Conservation (phyloP, 2,329 filamentous ascomycete genomes). For the Byssothecium circinans region DNA sequence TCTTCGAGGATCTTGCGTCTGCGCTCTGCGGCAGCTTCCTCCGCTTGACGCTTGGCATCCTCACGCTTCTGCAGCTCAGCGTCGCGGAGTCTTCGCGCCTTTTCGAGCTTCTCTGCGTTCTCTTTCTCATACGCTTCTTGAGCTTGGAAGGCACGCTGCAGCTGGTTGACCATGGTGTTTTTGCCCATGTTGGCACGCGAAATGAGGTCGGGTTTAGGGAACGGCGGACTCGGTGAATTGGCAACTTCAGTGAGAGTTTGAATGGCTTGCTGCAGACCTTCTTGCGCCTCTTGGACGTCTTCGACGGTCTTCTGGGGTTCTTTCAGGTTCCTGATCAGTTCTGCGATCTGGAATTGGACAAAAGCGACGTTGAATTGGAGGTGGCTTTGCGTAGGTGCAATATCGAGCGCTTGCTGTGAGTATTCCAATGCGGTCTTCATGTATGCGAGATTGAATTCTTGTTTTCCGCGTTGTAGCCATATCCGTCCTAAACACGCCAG, state of each 20-base stretch:
- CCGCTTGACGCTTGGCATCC: conserved; percentile 68
- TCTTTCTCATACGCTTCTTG: conserved; percentile 92
- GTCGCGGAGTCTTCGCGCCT: conserved; percentile 78
- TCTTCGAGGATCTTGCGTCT: conserved; percentile 85
- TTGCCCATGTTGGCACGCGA: conserved; percentile 96
- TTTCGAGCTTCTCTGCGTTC: conserved; percentile 83
- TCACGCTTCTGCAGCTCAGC: conserved; percentile 77
- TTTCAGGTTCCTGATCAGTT: conserved; percentile 71
- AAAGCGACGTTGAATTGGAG: conserved; percentile 98
- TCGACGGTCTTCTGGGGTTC: conserved; percentile 76
- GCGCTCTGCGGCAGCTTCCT: conserved; percentile 71
- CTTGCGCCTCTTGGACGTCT: conserved; percentile 78
- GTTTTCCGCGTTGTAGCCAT: conserved; percentile 79
- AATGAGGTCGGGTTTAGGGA: conserved; percentile 86
- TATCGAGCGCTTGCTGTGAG: conserved; percentile 69
- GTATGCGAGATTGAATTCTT: conserved; percentile 63
- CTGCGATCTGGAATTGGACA: conserved; percentile 91
- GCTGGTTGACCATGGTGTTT: conserved; percentile 90
- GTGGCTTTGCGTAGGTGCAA: conserved; percentile 81
- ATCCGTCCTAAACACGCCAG: conserved; percentile 84
- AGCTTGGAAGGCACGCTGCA: conserved; percentile 79
- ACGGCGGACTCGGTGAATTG: conserved; percentile 70
- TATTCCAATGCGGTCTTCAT: conserved; percentile 67
- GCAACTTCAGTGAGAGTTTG: conserved; percentile 64
- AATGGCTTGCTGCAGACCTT: conserved; percentile 84